These are phyloP conservation scores for Ophiostoma sp. DNA, from an alignment of 2,329 filamentous ascomycete species.

Conservation along the genomic window DNA sequence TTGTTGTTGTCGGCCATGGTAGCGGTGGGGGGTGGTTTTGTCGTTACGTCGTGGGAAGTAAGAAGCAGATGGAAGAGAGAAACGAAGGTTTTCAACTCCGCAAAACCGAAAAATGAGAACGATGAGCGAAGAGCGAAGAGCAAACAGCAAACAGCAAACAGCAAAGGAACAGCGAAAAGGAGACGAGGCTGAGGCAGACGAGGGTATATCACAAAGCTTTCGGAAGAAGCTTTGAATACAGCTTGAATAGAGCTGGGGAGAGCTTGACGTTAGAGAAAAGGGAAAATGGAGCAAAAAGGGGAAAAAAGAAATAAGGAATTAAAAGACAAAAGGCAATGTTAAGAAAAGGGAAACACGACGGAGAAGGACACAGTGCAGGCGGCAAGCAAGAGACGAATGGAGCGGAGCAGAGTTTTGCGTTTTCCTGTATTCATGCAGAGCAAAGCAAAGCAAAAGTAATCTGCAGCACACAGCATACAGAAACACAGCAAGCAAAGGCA, in stretches of 20 bases:
- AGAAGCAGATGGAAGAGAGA: constrained; percentile 30
- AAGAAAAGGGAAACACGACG: not conserved
- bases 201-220: constrained; percentile 19
- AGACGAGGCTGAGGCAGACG: constrained; percentile 20
- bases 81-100: constrained; percentile 31
- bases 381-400: constrained; percentile 14
- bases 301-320: constrained; percentile 10
- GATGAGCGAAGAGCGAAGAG: not conserved
- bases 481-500: not conserved
- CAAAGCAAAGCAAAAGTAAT: not conserved
- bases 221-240: constrained; percentile 10
- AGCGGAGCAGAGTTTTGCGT: constrained; percentile 10
- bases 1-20: constrained; percentile 75
- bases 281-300: constrained; percentile 7
- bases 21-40: constrained; percentile 25
- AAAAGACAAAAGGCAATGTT: not conserved
- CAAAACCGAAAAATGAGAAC: constrained; percentile 1
- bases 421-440: not conserved
- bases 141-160: not conserved
- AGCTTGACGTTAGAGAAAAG: constrained; percentile 12
- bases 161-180: constrained; percentile 9
- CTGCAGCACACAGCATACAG: not conserved
- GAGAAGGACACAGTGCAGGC: not conserved
- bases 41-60: constrained; percentile 19
- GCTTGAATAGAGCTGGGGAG: constrained; percentile 15